Percentiles rank a stretch among this genome's conserved stretches.
These are phyloP conservation scores for Coemansia sp. DNA, from an alignment of 192 early-diverging fungal species.

Conservation along the genomic window DNA sequence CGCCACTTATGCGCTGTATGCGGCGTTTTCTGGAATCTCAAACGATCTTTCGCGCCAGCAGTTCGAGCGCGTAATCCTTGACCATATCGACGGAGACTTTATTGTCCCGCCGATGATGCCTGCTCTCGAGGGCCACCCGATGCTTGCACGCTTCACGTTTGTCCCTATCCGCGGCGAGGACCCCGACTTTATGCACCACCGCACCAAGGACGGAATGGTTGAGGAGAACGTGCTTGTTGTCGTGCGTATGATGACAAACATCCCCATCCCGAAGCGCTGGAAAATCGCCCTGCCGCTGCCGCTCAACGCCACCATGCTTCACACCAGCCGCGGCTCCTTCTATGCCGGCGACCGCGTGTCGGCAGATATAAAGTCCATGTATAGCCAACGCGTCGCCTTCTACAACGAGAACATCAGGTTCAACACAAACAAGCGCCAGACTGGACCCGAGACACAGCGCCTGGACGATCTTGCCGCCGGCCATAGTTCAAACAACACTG, in stretches of 20 bases:
- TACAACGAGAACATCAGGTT: constrained; percentile 50
- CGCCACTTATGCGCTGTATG: constrained; percentile 37
- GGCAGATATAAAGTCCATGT: constrained; percentile 44
- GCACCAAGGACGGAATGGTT: constrained; percentile 43
- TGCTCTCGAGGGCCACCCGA: constrained; percentile 23
- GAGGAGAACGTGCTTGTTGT: constrained; percentile 41
- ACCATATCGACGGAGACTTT: constrained; percentile 51
- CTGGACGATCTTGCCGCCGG: constrained; percentile 45
- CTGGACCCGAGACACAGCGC: constrained; percentile 25
- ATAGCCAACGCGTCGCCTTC: constrained; percentile 35
- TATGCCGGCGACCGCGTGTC: constrained; percentile 36
- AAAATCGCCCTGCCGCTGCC: constrained; percentile 37
- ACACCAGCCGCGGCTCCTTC: constrained; percentile 47
- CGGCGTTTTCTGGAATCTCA: constrained; percentile 32
- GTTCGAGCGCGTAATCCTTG: constrained; percentile 40
- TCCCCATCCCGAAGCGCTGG: constrained; percentile 47
- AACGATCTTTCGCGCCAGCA: constrained; percentile 41
- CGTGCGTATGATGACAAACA: constrained; percentile 42
- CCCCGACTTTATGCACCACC: constrained; percentile 38
- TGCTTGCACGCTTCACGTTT: constrained; percentile 47
- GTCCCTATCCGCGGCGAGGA: constrained; percentile 45
- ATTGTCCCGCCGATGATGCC: constrained; percentile 30
- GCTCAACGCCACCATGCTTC: constrained; percentile 35
- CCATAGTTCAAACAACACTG: constrained; percentile 31
- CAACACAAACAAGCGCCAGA: constrained; percentile 26